Evolutionary conservation across 1,139 yeast species (phyloP), one percentile per base, ranked within the genome.

Genomic region (Suhomyces guaymorum): DNA sequence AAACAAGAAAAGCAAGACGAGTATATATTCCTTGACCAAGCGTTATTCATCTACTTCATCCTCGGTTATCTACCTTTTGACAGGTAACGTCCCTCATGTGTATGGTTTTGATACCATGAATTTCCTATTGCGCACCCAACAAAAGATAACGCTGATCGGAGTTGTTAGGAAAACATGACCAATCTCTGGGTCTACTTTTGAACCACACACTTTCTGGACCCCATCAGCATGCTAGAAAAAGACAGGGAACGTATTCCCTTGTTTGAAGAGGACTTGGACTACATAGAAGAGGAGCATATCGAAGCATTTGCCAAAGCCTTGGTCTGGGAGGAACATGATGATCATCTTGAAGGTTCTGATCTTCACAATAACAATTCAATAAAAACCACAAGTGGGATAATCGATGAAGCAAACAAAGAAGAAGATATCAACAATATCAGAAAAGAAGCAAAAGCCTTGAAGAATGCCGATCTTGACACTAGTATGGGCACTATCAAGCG

Each of bases 241-340:
- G 18, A 14, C n/a, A 14, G 6, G 5, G 18, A 11, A 6, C 29
- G 28, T 15, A 24, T 21, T 13, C 36, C 39, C 4, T 46, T 51
- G 5, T 60, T 44, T 39, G 70, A 65, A 30, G 68, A 62, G 29
- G 59, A 60, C 7, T 46, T 49, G 9, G 66, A 66, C 42, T 66
- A 57, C 44, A 52, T 69, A 22, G 48, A 65, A 39, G 69, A 65
- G 32, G 57, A 54, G 9, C 70, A 70, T 39, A 66, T 70, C 14
- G 54, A 59, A 22, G 61, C 66, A 26, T 70, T 70, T 48, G 73
- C 72, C 10, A 59, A 56, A 28, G 75, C 75, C 0, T 44, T 70
- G 15, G 49, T 54, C 4, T 67, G 72, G 70, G 72, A 66, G 24
- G 66, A 63, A 13, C 44, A 49, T 15, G 63, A 59, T 15, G 47